These are phyloP conservation scores for Agrocybe chaxingu DNA, from an alignment of 768 basidiomycete genomes.

Conservation along the genomic window DNA sequence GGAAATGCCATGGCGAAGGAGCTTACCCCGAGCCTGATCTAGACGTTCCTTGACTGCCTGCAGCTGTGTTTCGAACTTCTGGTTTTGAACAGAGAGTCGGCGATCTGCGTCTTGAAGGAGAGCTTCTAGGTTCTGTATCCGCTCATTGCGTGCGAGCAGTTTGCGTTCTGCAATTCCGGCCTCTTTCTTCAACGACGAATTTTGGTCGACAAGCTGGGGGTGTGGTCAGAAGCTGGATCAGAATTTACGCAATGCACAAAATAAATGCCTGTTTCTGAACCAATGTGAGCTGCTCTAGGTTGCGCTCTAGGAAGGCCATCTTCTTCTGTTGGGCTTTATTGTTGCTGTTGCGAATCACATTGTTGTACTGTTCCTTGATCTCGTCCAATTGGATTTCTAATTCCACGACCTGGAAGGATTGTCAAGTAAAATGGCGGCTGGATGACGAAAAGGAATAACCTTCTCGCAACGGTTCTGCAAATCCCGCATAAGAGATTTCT, in stretches of 20 bases:
- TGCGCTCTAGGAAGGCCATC: conserved; percentile 97
- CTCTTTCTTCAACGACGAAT: conserved; percentile 95
- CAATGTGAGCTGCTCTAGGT: conserved; percentile 89
- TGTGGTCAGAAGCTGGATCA: conserved; percentile 13
- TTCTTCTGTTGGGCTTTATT: conserved; percentile 99
- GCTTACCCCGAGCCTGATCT: conserved; percentile 87
- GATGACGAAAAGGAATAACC: conserved; percentile 40
- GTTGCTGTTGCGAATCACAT: conserved; percentile 96
- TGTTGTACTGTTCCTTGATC: conserved; percentile 98
- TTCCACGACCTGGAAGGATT: conserved; percentile 79
- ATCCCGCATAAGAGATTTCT: conserved; percentile 98
- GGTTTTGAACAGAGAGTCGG: conserved; percentile 86
- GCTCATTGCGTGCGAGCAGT: conserved; percentile 92
- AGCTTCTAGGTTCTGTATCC: conserved; percentile 94
- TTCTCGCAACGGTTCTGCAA: conserved; percentile 99
- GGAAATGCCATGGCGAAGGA: conserved; percentile 1
- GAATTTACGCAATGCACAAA: conserved; percentile 2
- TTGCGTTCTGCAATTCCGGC: conserved; percentile 96
- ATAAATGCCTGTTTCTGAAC: conserved; percentile 89
- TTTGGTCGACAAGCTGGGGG: conserved; percentile 92
- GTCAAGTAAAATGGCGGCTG: conserved; percentile 1
- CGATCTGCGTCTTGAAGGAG: conserved; percentile 93
- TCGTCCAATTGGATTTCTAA: conserved; percentile 98
- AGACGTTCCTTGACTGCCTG: conserved; percentile 90
- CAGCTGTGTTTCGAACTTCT: conserved; percentile 92